Percentiles rank a stretch among this genome's conserved stretches.
phyloP scores from a whole-genome alignment of 2,329 filamentous ascomycete genomes.

The Huntiella decipiens region DNA sequence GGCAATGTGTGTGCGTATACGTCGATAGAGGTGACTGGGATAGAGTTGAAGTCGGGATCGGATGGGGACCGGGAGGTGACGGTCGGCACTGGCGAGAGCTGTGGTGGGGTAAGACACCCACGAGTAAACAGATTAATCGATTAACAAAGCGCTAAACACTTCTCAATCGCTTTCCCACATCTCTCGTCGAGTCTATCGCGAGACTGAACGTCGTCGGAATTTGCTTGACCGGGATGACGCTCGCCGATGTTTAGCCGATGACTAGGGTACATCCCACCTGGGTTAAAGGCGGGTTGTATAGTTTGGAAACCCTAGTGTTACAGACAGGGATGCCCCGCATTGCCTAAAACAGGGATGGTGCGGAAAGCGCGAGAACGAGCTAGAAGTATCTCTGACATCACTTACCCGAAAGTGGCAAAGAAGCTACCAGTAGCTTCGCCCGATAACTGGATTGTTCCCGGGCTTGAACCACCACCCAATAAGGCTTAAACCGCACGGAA shows the following conservation, averaged over 20 bases:
- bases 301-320: neutral
- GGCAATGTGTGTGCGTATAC: neutral
- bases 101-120: neutral
- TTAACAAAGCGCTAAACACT: no score
- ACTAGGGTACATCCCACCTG: neutral
- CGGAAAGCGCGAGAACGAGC: constrained; percentile 11
- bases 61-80: neutral
- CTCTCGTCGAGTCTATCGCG: neutral
- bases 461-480: neutral
- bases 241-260: constrained; percentile 5
- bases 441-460: neutral
- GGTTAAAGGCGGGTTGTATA: no score
- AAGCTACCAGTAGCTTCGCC: constrained; percentile 8
- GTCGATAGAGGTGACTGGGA: constrained; percentile 3
- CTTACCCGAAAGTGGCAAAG: neutral
- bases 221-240: constrained; percentile 5
- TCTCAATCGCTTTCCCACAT: neutral
- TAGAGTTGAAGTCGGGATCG: neutral
- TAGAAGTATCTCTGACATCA: constrained; percentile 9
- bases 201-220: constrained; percentile 4
- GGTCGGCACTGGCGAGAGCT: neutral
- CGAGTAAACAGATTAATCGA: no score
- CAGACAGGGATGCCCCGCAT: constrained; percentile 4
- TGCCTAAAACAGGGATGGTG: constrained; percentile 1
- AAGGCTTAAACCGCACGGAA: neutral